Conservation (phyloP, 202 grass and related monocot species). For the Zizania palustris region DNA sequence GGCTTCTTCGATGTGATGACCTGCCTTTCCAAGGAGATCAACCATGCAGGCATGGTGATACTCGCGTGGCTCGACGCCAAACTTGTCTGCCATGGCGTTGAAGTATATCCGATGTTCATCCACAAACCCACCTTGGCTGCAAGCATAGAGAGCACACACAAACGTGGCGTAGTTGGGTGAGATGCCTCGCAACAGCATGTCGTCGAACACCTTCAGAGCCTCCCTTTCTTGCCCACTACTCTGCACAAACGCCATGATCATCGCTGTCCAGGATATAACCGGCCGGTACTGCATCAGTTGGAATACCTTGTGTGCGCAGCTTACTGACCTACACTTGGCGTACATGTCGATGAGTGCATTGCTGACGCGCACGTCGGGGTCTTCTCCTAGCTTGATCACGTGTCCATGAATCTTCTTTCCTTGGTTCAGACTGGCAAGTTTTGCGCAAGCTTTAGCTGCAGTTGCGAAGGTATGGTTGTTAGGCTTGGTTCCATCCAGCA, state of each 20-base stretch:
- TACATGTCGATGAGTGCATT: constrained; percentile 73
- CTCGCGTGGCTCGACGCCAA: constrained; percentile 48
- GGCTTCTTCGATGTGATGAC: constrained; percentile 45
- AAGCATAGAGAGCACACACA: constrained; percentile 52
- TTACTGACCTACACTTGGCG: constrained; percentile 45
- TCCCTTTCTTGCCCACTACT: constrained; percentile 49
- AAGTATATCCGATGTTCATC: constrained; percentile 63
- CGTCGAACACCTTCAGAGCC: constrained; percentile 47
- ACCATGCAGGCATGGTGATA: constrained; percentile 75
- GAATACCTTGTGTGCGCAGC: constrained; percentile 48
- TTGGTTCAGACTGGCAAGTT: constrained; percentile 29
- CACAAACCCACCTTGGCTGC: constrained; percentile 59
- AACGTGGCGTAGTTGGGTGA: constrained; percentile 59
- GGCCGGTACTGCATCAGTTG: constrained; percentile 42
- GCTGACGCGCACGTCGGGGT: constrained; percentile 41
- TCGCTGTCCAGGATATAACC: constrained; percentile 53
- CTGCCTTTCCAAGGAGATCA: constrained; percentile 65
- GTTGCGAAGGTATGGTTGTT: constrained; percentile 66
- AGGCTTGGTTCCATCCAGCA: constrained; percentile 39
- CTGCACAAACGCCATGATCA: constrained; percentile 64
- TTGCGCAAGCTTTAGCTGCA: constrained; percentile 43
- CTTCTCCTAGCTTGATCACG: constrained; percentile 51
- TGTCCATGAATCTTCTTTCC: constrained; percentile 52
- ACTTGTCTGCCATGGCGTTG: constrained; percentile 50
- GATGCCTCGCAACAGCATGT: constrained; percentile 46